Evolutionary conservation across 805 yeast species (phyloP).

Genomic region (Metschnikowia gelsemii): DNA sequence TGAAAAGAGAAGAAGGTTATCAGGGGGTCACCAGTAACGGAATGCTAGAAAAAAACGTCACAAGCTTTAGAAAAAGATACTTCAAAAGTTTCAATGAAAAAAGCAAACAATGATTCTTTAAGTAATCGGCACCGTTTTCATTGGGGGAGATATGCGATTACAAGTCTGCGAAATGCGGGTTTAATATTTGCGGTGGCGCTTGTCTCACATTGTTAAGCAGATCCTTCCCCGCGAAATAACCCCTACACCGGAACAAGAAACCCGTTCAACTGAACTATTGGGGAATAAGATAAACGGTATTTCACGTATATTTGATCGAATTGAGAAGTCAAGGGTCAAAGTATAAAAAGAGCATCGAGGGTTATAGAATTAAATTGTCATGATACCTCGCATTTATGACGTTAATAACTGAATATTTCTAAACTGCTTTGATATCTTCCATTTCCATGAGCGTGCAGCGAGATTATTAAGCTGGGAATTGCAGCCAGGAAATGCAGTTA

Average conservation of each 20-base stretch:
- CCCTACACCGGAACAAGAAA: background rate
- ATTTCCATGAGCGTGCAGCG: conserved; percentile 1
- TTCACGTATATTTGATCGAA: background rate
- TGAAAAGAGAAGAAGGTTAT: conserved; percentile 53
- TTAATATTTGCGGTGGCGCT: conserved; percentile 2
- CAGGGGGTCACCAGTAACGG: conserved; percentile 49
- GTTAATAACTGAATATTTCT: background rate
- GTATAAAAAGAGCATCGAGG: no score
- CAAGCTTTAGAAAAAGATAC: conserved; percentile 69
- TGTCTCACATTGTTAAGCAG: background rate
- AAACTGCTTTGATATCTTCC: background rate
- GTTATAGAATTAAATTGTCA: no score
- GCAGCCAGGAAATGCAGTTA: conserved; percentile 14
- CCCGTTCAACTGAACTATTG: no score
- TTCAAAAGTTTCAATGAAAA: conserved; percentile 59
- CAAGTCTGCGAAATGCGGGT: conserved; percentile 18
- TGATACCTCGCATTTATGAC: no score
- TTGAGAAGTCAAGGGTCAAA: background rate
- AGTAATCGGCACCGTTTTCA: background rate
- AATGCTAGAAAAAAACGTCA: conserved; percentile 48
- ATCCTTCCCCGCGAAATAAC: background rate
- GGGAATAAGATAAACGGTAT: background rate
- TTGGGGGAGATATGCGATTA: conserved; percentile 20
- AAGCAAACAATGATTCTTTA: conserved; percentile 20
- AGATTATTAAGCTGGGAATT: background rate